Evolutionary conservation across 1,139 yeast genomes (phyloP).

Genomic region (Yamadazyma sp.): DNA sequence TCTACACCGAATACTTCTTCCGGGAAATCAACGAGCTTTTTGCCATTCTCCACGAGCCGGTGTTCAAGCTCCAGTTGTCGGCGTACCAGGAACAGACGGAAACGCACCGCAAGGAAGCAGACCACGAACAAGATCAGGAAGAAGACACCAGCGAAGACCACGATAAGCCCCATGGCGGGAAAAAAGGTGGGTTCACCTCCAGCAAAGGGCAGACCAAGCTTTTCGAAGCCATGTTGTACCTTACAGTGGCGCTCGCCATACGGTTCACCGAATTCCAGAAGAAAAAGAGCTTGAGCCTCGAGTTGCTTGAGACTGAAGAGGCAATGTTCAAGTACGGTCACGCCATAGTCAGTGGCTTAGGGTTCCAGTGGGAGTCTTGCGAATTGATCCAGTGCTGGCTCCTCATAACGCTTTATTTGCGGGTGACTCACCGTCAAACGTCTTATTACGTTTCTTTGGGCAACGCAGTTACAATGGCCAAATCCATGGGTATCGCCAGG

Average conservation of each 20-base stretch:
- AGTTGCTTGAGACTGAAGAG: conserved; percentile 46
- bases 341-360: conserved; percentile 45
- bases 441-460: conserved; percentile 55
- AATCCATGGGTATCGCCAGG: conserved; percentile 56
- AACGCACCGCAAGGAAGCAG: conserved; percentile 3
- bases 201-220: conserved; percentile 33
- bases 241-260: conserved; percentile 52
- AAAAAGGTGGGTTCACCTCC: conserved; percentile 1
- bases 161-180: background rate
- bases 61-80: conserved; percentile 52
- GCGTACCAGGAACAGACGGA: conserved; percentile 27
- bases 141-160: conserved; percentile 20
- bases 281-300: conserved; percentile 33
- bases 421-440: conserved; percentile 59
- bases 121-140: conserved; percentile 8
- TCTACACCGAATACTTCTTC: conserved; percentile 44
- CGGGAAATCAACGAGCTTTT: conserved; percentile 54
- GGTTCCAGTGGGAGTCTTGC: conserved; percentile 68
- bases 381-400: conserved; percentile 68
- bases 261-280: conserved; percentile 52
- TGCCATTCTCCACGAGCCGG: conserved; percentile 54
- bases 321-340: conserved; percentile 51
- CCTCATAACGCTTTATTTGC: conserved; percentile 51
- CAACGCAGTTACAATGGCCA: conserved; percentile 53
- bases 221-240: conserved; percentile 52